A percentile compares a stretch with the other conserved stretches of the same genome.
phyloP scores from a whole-genome alignment of 1,139 yeast species.

The Yamadazyma trypodendri region DNA sequence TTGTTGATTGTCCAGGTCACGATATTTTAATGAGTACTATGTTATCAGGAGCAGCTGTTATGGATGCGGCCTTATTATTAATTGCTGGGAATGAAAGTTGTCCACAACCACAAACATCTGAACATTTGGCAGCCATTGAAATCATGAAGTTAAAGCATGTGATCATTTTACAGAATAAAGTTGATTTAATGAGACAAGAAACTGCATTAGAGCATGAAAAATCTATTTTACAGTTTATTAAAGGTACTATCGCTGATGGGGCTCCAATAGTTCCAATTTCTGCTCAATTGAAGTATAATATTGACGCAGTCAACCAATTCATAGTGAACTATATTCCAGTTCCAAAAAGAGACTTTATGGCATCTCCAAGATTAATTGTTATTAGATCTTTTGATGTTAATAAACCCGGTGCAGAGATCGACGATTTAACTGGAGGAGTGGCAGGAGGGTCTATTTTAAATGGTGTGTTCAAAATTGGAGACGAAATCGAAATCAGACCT shows the following conservation, averaged over 20 bases:
- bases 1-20: slow-evolving; percentile 99
- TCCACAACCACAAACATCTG: slow-evolving; percentile 99
- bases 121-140: slow-evolving; percentile 98
- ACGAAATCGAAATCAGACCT: slow-evolving; percentile 98
- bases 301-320: slow-evolving; percentile 96
- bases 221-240: slow-evolving; percentile 85
- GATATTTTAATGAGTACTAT: slow-evolving; percentile 99
- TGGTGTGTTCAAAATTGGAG: slow-evolving; percentile 96
- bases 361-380: slow-evolving; percentile 92
- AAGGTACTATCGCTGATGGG: slow-evolving; percentile 98
- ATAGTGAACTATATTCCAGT: slow-evolving; percentile 95
- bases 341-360: slow-evolving; percentile 91
- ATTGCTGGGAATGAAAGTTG: slow-evolving; percentile 99
- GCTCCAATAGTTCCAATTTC: slow-evolving; percentile 99
- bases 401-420: slow-evolving; percentile 98
- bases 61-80: slow-evolving; percentile 97
- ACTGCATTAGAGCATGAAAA: slow-evolving; percentile 94
- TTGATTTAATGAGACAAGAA: slow-evolving; percentile 97
- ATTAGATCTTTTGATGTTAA: slow-evolving; percentile 98
- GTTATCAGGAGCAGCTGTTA: slow-evolving; percentile 99
- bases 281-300: slow-evolving; percentile 97
- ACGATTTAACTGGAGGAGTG: slow-evolving; percentile 98
- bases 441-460: slow-evolving; percentile 98
- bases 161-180: slow-evolving; percentile 94
- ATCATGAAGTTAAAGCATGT: slow-evolving; percentile 98